Conservation (phyloP, 345 rosid genomes). For the Pseudoturritis turrita region DNA sequence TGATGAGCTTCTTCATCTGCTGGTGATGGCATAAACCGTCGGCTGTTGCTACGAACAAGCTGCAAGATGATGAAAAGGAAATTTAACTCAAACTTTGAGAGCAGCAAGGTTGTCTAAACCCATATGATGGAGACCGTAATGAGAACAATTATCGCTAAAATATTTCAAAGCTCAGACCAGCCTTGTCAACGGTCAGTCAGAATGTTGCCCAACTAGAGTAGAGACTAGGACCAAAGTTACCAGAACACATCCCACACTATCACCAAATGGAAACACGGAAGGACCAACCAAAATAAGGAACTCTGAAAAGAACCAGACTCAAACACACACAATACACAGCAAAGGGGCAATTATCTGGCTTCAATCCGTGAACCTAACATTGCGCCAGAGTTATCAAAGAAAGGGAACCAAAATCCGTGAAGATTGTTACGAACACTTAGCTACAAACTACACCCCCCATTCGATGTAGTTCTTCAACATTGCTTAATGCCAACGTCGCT, state of each 20-base stretch:
- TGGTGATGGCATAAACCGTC: constrained; percentile 92
- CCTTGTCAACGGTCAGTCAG: neutral
- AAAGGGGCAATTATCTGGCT: neutral
- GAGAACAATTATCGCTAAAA: neutral
- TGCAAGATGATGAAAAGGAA: constrained; percentile 36
- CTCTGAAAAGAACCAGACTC: neutral
- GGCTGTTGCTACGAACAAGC: constrained; percentile 95
- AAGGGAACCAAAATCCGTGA: neutral
- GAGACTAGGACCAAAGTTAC: neutral
- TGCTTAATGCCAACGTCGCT: neutral
- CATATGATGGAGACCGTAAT: neutral
- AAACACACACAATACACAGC: neutral
- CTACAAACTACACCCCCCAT: neutral
- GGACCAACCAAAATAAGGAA: neutral
- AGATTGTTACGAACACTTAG: neutral
- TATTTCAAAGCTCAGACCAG: neutral
- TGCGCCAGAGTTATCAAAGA: neutral
- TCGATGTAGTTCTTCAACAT: neutral
- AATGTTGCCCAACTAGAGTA: neutral
- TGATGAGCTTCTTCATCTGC: constrained; percentile 98
- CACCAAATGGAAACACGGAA: neutral
- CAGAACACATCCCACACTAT: neutral
- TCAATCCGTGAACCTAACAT: neutral
- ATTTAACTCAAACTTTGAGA: neutral
- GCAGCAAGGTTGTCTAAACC: neutral